Conservation (phyloP, 2,329 filamentous ascomycete species). For the Colletotrichum salicis region DNA sequence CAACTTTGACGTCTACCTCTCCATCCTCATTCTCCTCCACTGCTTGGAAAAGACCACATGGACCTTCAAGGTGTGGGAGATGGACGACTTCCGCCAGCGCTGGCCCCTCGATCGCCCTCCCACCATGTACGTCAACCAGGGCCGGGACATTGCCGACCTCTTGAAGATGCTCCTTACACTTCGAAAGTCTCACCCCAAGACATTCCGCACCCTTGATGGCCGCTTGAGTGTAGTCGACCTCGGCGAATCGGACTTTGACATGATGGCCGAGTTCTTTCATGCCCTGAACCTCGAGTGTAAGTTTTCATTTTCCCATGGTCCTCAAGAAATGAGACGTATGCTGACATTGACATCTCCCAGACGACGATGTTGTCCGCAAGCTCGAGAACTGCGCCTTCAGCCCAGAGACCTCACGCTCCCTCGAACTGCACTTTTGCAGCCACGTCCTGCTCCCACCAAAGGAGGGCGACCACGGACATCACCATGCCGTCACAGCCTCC, state of each 20-base stretch:
- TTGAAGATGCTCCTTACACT: constrained; percentile 72
- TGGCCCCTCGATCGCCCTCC: constrained; percentile 72
- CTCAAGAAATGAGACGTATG: background rate
- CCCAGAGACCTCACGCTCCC: constrained; percentile 55
- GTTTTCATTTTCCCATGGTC: constrained; percentile 40
- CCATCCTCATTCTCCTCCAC: constrained; percentile 71
- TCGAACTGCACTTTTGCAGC: constrained; percentile 62
- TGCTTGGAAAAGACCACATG: constrained; percentile 76
- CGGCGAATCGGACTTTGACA: constrained; percentile 50
- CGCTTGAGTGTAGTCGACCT: constrained; percentile 59
- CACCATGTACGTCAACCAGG: constrained; percentile 66
- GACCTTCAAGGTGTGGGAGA: constrained; percentile 76
- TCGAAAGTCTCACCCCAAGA: constrained; percentile 67
- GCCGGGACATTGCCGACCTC: constrained; percentile 66
- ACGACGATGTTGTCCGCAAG: constrained; percentile 43
- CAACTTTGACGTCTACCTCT: constrained; percentile 70
- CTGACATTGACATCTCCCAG: constrained; percentile 19
- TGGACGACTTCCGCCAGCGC: constrained; percentile 66
- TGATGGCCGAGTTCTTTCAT: constrained; percentile 63
- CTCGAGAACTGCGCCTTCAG: constrained; percentile 38
- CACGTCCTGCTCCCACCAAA: constrained; percentile 54
- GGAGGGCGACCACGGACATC: constrained; percentile 22
- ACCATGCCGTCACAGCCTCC: constrained; percentile 25
- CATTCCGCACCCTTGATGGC: constrained; percentile 56
- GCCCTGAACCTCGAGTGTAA: constrained; percentile 67